Evolutionary conservation across 2,329 filamentous ascomycete genomes (phyloP).

Genomic region (Pleoardoris graminearum): DNA sequence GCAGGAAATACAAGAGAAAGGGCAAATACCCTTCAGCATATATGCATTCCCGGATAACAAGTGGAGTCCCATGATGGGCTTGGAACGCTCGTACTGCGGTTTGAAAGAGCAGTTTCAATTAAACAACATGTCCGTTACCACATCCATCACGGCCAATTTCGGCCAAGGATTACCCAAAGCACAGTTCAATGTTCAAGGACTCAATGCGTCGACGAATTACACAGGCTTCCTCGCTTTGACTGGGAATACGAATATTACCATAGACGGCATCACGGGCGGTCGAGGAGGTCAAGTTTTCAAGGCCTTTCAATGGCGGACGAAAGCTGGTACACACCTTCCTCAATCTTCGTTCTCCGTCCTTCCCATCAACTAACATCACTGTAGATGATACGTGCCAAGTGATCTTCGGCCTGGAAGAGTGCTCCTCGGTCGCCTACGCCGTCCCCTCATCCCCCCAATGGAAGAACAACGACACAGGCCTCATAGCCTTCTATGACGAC

Average conservation of each 20-base stretch:
- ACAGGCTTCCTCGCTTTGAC: slow-evolving; percentile 69
- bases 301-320: slow-evolving; percentile 74
- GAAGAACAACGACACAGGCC: slow-evolving; percentile 61
- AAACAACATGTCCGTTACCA: slow-evolving; percentile 59
- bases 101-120: slow-evolving; percentile 67
- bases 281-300: slow-evolving; percentile 78
- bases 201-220: slow-evolving; percentile 75
- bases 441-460: slow-evolving; percentile 77
- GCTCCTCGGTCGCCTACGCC: slow-evolving; percentile 84
- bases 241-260: slow-evolving; percentile 58
- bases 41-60: slow-evolving; percentile 71
- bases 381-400: slow-evolving; percentile 80
- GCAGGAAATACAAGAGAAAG: slow-evolving; percentile 54
- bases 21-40: slow-evolving; percentile 64
- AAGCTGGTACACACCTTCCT: slow-evolving; percentile 62
- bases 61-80: slow-evolving; percentile 61
- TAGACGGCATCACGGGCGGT: slow-evolving; percentile 53
- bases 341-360: slow-evolving; percentile 2
- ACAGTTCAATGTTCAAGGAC: slow-evolving; percentile 80
- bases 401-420: slow-evolving; percentile 85
- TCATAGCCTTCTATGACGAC: slow-evolving; percentile 77
- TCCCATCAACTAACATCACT: slow-evolving; percentile 12
- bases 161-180: slow-evolving; percentile 70
- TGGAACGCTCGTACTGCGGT: slow-evolving; percentile 83
- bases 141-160: slow-evolving; percentile 69